A percentile compares a stretch with the other conserved stretches of the same genome.
These are phyloP conservation scores for Blattamonas nauphoetae DNA, from an alignment of 78 protist species.

Conservation along the genomic window DNA sequence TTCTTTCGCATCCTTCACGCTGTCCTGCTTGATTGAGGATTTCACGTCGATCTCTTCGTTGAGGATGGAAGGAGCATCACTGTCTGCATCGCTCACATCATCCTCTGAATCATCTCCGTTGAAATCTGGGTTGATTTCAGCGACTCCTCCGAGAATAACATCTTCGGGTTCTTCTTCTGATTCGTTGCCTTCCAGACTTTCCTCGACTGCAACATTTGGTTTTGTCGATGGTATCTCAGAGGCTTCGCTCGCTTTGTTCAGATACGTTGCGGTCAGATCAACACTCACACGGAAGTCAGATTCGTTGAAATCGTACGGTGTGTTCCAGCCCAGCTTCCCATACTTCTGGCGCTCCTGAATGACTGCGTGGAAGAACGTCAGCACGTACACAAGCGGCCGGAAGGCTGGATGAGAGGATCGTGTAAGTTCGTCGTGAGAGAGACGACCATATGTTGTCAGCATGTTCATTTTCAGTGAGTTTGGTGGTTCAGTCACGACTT, in stretches of 20 bases:
- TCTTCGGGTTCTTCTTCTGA: neutral
- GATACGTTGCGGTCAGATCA: constrained; percentile 46
- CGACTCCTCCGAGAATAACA: neutral
- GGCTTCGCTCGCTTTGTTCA: constrained; percentile 49
- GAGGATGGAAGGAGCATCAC: no score
- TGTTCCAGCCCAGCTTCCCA: constrained; percentile 87
- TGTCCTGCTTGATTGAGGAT: neutral
- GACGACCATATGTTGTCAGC: constrained; percentile 38
- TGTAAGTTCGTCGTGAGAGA: constrained; percentile 46
- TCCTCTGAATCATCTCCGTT: neutral
- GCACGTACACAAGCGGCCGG: constrained; percentile 65
- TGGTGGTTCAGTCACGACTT: constrained; percentile 91
- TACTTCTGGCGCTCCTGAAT: constrained; percentile 84
- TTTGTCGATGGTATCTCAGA: neutral
- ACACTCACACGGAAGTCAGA: constrained; percentile 64
- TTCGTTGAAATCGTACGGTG: constrained; percentile 83
- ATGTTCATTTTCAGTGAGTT: constrained; percentile 77
- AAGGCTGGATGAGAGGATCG: constrained; percentile 61
- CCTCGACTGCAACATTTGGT: neutral
- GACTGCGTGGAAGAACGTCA: constrained; percentile 86
- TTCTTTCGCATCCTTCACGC: neutral
- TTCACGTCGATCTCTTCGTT: neutral
- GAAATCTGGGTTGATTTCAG: neutral
- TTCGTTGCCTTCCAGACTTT: neutral
- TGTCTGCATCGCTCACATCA: neutral